These are phyloP conservation scores for Cutaneotrichosporon cyanovorans DNA, from an alignment of 1,284 basidiomycete genomes.

Conservation along the genomic window DNA sequence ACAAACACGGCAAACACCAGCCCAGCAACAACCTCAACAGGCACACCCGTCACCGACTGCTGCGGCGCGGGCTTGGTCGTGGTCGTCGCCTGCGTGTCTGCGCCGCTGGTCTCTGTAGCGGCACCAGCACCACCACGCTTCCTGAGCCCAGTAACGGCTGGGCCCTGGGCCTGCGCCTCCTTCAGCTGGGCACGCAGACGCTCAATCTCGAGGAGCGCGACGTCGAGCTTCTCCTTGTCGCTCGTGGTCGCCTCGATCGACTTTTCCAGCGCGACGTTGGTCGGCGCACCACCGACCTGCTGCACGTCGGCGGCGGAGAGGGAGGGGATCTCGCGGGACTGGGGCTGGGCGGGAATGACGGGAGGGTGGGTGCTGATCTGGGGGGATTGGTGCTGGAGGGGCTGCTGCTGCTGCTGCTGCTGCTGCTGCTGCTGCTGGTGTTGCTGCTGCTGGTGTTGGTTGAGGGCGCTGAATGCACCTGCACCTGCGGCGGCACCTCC, in stretches of 20 bases:
- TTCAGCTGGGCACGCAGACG: conserved; percentile 33
- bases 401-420: too few species aligned
- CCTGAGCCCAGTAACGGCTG: conserved; percentile 36
- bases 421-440: too few species aligned
- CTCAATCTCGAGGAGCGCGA: conserved; percentile 42
- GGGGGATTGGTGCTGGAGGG: too few species aligned
- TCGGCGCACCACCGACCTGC: conserved; percentile 19
- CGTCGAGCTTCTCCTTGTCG: conserved; percentile 41
- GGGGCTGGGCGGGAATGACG: conserved; percentile 1
- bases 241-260: conserved; percentile 33
- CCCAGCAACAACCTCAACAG: conserved; percentile 51
- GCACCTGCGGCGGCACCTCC: conserved; percentile 6
- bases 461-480: neutral
- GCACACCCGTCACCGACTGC: conserved; percentile 42
- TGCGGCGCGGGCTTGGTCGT: conserved; percentile 10
- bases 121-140: conserved; percentile 33
- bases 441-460: neutral
- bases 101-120: conserved; percentile 20
- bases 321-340: conserved; percentile 18
- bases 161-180: conserved; percentile 22
- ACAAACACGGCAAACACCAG: conserved; percentile 52
- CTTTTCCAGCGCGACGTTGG: conserved; percentile 33
- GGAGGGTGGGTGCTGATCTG: too few species aligned
- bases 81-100: conserved; percentile 27
- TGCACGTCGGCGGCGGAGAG: conserved; percentile 29